phyloP scores from a whole-genome alignment of 2,329 filamentous ascomycete species.

The Ilyonectria sp. region DNA sequence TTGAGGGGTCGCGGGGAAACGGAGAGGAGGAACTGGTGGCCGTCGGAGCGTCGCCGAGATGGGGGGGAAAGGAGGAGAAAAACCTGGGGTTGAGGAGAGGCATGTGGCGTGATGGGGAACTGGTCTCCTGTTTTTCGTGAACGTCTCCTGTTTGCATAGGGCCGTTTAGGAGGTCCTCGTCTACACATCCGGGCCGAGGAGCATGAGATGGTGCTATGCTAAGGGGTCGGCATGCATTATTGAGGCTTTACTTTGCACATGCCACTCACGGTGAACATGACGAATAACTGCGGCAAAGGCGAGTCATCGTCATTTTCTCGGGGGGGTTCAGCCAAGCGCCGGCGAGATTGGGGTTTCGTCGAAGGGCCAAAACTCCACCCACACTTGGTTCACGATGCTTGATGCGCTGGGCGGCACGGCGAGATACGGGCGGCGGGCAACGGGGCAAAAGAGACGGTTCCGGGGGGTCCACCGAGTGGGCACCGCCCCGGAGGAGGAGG shows the following conservation, averaged over 20 bases:
- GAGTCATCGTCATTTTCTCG: too few relatives aligned
- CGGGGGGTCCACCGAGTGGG: not conserved
- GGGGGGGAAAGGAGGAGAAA: not conserved
- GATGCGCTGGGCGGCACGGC: not conserved
- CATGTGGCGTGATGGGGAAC: conserved; percentile 20
- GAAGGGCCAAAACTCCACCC: conserved; percentile 35
- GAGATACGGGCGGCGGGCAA: conserved; percentile 11
- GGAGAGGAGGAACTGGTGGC: conserved; percentile 20
- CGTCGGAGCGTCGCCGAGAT: conserved; percentile 33
- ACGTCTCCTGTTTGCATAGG: not conserved
- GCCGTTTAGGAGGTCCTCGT: not conserved
- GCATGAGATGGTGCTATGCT: not conserved
- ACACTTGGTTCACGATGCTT: conserved; percentile 34
- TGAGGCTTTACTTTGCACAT: not conserved
- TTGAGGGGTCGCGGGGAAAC: conserved; percentile 35
- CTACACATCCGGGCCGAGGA: not conserved
- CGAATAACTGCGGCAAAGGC: not conserved
- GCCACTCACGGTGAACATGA: not conserved
- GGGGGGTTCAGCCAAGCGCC: not conserved
- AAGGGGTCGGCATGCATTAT: not conserved
- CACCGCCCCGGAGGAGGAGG: not conserved
- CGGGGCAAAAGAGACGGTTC: conserved; percentile 27
- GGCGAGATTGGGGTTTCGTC: conserved; percentile 9
- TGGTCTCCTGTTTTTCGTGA: conserved; percentile 1
- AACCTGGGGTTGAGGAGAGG: conserved; percentile 25